Evolutionary conservation across 371 early-diverging fungal genomes (phyloP).

Genomic region (Rhizopus arrhizus): DNA sequence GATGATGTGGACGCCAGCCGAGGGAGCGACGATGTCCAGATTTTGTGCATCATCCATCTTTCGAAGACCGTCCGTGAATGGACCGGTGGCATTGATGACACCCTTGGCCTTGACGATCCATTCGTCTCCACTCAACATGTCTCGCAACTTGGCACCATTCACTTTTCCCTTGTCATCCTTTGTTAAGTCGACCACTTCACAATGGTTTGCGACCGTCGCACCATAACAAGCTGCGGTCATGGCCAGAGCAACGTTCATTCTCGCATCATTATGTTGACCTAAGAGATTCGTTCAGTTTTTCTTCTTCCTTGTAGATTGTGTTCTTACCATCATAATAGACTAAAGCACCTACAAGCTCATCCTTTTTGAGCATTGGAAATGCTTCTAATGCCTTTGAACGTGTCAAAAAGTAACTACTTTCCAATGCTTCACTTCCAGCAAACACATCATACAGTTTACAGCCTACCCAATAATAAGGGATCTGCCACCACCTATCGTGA

Average conservation of each 20-base stretch:
- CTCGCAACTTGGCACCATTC: slow-evolving; percentile 83
- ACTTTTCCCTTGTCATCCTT: slow-evolving; percentile 74
- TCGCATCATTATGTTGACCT: slow-evolving; percentile 97
- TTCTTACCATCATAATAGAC: slow-evolving; percentile 94
- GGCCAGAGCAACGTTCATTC: slow-evolving; percentile 97
- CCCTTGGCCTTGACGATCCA: slow-evolving; percentile 91
- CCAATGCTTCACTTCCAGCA: slow-evolving; percentile 87
- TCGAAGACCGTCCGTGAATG: slow-evolving; percentile 82
- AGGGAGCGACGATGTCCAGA: slow-evolving; percentile 91
- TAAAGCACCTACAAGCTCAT: slow-evolving; percentile 91
- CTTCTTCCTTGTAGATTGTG: background rate
- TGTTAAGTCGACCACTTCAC: slow-evolving; percentile 83
- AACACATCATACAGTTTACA: slow-evolving; percentile 96
- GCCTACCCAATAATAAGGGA: slow-evolving; percentile 98
- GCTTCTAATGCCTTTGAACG: slow-evolving; percentile 86
- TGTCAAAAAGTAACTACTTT: slow-evolving; percentile 85
- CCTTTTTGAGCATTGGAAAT: slow-evolving; percentile 94
- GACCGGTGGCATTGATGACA: slow-evolving; percentile 82
- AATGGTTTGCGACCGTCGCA: slow-evolving; percentile 95
- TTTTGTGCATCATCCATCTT: slow-evolving; percentile 83
- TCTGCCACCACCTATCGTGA: slow-evolving; percentile 81
- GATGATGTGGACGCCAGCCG: slow-evolving; percentile 96
- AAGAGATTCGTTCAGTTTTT: slow-evolving; percentile 3
- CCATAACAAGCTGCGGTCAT: slow-evolving; percentile 95
- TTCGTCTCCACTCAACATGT: slow-evolving; percentile 87